Evolutionary conservation across 371 early-diverging fungal species (phyloP).

Genomic region (Mucor velutinosus): DNA sequence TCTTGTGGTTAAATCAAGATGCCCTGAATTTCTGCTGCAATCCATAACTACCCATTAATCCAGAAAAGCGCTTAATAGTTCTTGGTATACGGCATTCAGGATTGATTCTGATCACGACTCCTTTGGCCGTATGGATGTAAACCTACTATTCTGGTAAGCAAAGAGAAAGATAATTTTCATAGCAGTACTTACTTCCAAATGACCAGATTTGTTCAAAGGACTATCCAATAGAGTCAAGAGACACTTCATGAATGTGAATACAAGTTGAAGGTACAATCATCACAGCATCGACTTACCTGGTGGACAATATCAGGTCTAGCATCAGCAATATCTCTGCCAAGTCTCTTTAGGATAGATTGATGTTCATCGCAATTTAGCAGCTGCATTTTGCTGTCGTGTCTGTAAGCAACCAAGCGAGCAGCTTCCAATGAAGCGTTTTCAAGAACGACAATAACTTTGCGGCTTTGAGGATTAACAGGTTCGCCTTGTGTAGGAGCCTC

Average conservation of each 20-base stretch:
- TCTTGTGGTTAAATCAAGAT: neutral
- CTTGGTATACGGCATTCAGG: slow-evolving; percentile 97
- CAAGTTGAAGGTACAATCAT: neutral
- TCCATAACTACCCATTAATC: slow-evolving; percentile 80
- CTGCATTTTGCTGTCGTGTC: slow-evolving; percentile 82
- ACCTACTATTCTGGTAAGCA: slow-evolving; percentile 49
- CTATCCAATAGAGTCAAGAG: slow-evolving; percentile 95
- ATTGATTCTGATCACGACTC: slow-evolving; percentile 95
- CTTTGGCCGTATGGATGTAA: slow-evolving; percentile 91
- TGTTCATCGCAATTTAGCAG: slow-evolving; percentile 97
- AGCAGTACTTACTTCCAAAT: slow-evolving; percentile 67
- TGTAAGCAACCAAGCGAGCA: slow-evolving; percentile 81
- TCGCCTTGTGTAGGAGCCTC: slow-evolving; percentile 32
- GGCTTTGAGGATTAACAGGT: slow-evolving; percentile 16
- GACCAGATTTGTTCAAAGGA: slow-evolving; percentile 97
- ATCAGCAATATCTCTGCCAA: slow-evolving; percentile 82
- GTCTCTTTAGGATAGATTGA: slow-evolving; percentile 81
- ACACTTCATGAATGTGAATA: slow-evolving; percentile 58
- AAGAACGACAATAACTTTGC: slow-evolving; percentile 88
- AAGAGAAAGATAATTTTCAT: neutral
- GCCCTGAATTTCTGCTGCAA: neutral
- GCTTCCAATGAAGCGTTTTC: slow-evolving; percentile 92
- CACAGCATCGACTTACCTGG: slow-evolving; percentile 62
- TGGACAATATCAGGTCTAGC: slow-evolving; percentile 97
- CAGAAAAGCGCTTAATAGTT: slow-evolving; percentile 97